Evolutionary conservation across 2,329 filamentous ascomycete genomes (phyloP), one percentile per base, ranked within the genome.

Genomic region (Dendrostoma leiphaemia): DNA sequence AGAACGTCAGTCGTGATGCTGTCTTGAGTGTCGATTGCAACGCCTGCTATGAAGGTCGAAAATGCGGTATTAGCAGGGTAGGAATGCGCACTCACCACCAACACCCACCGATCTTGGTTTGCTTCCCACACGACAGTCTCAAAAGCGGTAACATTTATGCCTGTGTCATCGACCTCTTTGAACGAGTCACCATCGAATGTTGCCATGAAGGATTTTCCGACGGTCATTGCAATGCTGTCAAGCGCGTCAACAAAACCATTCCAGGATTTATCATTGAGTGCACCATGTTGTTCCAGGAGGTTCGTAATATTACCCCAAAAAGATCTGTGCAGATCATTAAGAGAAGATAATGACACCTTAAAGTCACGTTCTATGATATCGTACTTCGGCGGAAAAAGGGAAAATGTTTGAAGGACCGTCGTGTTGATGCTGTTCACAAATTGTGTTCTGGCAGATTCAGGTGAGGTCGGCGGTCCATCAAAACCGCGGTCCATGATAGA

Each of bases 101-200:
- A 35, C 13, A 40, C 19, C 40, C 49, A 56, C 15, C 54, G 56
- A 12, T n/a, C 23, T 34, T 24, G 48, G 48, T 58, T 57, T 21
- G 26, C 13, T 7, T 47, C 17, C 26, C 37, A 44, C 4, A 48
- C 60, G 12, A 47, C 31, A 49, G 51, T 15, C 31, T 57, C 50
- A 43, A 61, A 41, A 41, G 48, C 31, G 8, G 38, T 13, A 6
- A 9, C 12, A n/a, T 54, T 45, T n/a, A n/a, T n/a, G 15, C 47
- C 34, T 3, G 46, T 12, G 26, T 37, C 24, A 24, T 43, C 44
- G 21, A 52, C 32, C 15, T 57, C 44, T 6, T 52, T 45, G 10
- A 62, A 43, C 5, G 58, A 54, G 44, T 62, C 56, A 43, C 63
- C 57, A 26, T 62, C 54, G 50, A 64, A 63, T 9, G 54, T 59